Evolutionary conservation across 352 stramenopile genomes (phyloP), one percentile per base, ranked within the genome.

Genomic region (Globisporangium parvum): DNA sequence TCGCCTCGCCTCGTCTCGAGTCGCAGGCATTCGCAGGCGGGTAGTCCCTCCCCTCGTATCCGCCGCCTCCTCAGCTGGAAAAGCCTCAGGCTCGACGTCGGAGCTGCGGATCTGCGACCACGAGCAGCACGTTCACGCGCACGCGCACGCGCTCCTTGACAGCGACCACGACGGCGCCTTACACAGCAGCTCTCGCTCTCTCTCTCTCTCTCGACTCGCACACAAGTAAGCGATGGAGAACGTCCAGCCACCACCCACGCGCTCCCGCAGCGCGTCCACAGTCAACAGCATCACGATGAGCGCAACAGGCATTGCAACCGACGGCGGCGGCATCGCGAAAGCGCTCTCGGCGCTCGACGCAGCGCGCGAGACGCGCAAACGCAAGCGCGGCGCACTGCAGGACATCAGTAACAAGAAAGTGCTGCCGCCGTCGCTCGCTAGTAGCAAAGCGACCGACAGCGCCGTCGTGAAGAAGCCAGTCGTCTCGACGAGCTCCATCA

Each of bases 321-420:
- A 21, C 4, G 20, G 50, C 20, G 47, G 24, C 39, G 37, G 52
- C 24, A 64, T 59, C 28, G 52, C 51, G 15, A 64, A 64, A 37
- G 51, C 51, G 45, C 51, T 59, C 45, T 55, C 51, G n/a, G 47
- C 26, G 51, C 18, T 64, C 40, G 58, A 64, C 24, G 58, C 52
- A 3, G 46, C 50, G 45, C 51, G 51, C 59, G 67, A 80, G 52
- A 60, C 68, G 24, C 80, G 77, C 65, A 93, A 91, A 67, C 71
- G 83, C 48, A 90, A 91, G 70, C 78, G 83, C 31, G 83, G 77
- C 31, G 73, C 83, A 11, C 65, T 93, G 37, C 77, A 90, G 64
- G 80, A 93, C 56, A 93, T 93, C 64, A 91, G 79, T 60, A 93
- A 93, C 51, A 81, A 80, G 63, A 79, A 73, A 47, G 51, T 15